Base-by-base conservation (phyloP, 192 early-diverging fungal species). In the Umbelopsis sp. region DNA sequence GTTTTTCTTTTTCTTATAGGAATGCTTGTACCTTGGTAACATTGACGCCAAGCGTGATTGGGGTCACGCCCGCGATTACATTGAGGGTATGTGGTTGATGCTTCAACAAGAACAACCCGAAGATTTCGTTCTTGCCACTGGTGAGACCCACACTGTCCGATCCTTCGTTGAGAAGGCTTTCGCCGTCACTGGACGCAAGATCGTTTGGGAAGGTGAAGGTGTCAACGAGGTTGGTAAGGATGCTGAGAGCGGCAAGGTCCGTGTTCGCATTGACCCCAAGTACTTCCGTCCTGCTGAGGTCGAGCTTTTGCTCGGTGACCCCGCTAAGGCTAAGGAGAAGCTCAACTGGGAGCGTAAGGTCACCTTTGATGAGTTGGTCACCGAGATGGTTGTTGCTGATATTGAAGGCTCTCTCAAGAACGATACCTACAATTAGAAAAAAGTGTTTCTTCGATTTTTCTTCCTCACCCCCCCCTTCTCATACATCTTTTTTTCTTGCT, bases 241-340 rank as follows among this genome's bases (percentile, higher is more conserved):
- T 68, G 72, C 71, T 27, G 81, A 82, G 11, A 79, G 68, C 23
- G 85, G 85, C 20, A 78, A 75, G 18, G 69, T 91, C 41, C 82
- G 88, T 68, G 85, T 89, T 21, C 82, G 86, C 27, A 82, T 88
- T 51, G 89, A 93, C 70, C 82, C 86, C n/a, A 83, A 86, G 64
- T 93, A 93, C 78, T 93, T 90, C 84, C 89, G 91, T 69, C 91
- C 91, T 45, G 87, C 91, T 25, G 91, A 93, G 78, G 91, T 93
- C 27, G 91, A 93, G 64, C 68, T 92, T 6, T 78, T 93, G 49
- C 75, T 91, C 61, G 91, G 91, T 64, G 84, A 92, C 70, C 90
- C 91, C 46, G 71, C 86, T 18, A 93, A 93, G 79, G 88, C 91
- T 16, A 84, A 88, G 67, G 81, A 80, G 51, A 73, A 76, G 25